Evolutionary conservation across 2,329 filamentous ascomycete genomes (phyloP).

Genomic region (Fusarium setosum): DNA sequence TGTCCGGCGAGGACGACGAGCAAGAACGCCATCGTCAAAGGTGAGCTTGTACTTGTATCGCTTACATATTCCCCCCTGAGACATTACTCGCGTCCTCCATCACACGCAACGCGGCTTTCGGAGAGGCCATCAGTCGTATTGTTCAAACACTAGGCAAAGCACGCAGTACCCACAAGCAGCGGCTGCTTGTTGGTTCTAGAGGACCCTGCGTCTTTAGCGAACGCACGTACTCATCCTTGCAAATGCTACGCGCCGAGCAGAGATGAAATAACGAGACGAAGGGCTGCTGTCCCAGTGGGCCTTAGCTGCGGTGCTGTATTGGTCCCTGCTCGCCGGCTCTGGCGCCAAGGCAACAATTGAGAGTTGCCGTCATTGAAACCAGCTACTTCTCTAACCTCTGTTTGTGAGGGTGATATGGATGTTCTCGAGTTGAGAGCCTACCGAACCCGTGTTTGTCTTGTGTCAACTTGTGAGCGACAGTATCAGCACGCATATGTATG

Average conservation of each 20-base stretch:
- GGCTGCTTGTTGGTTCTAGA: neutral
- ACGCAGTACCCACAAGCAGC: neutral
- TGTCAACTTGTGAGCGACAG: too few relatives aligned
- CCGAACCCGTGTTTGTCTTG: too few relatives aligned
- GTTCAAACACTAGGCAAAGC: neutral
- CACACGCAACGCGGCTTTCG: neutral
- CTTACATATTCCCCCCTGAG: neutral
- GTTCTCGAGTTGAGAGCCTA: too few relatives aligned
- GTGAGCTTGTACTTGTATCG: neutral
- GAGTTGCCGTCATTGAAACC: neutral
- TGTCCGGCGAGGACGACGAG: neutral
- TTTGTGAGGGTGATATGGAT: neutral
- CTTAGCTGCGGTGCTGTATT: neutral
- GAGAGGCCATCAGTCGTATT: neutral
- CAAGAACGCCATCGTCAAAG: neutral
- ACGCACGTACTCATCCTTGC: neutral
- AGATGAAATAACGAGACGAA: neutral
- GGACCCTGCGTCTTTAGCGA: slow-evolving; percentile 3
- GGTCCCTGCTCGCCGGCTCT: neutral
- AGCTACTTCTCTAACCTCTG: neutral
- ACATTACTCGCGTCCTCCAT: too few relatives aligned
- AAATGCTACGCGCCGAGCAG: slow-evolving; percentile 3
- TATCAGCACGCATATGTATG: too few relatives aligned
- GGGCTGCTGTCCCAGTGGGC: neutral
- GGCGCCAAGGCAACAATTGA: slow-evolving; percentile 4